Conservation (phyloP, 2,329 filamentous ascomycete species). For the Colletotrichum tanaceti region DNA sequence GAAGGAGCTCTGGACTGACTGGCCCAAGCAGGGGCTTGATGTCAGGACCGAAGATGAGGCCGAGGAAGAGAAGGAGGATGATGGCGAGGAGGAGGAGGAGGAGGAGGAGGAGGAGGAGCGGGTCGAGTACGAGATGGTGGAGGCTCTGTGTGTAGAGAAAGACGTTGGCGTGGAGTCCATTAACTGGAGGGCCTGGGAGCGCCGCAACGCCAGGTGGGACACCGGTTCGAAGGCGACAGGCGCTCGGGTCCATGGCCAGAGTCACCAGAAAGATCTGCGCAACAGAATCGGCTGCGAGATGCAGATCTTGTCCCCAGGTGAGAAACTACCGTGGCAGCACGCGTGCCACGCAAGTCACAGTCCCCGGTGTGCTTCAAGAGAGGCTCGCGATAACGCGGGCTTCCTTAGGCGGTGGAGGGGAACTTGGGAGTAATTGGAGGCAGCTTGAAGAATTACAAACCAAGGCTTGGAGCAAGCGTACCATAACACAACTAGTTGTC, state of each 20-base stretch:
- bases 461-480: no score
- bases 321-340: no score
- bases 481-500: no score
- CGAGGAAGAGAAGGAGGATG: not conserved
- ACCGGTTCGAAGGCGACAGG: constrained; percentile 5
- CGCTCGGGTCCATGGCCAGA: not conserved
- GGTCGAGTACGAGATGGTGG: not conserved
- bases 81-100: no score
- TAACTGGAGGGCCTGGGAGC: constrained; percentile 12
- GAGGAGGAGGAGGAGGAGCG: not conserved
- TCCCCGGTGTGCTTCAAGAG: not conserved
- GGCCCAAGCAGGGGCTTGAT: constrained; percentile 18
- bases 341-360: not conserved
- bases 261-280: constrained; percentile 13
- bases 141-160: not conserved
- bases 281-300: constrained; percentile 24
- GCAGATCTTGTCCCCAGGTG: constrained; percentile 1
- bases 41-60: constrained; percentile 8
- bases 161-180: constrained; percentile 15
- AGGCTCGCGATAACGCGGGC: no score
- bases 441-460: no score
- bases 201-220: not conserved
- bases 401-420: no score
- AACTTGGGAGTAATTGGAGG: no score
- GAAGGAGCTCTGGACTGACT: constrained; percentile 14